Evolutionary conservation across 148 eudicot species (phyloP).

Genomic region (Amaranthus palmeri): DNA sequence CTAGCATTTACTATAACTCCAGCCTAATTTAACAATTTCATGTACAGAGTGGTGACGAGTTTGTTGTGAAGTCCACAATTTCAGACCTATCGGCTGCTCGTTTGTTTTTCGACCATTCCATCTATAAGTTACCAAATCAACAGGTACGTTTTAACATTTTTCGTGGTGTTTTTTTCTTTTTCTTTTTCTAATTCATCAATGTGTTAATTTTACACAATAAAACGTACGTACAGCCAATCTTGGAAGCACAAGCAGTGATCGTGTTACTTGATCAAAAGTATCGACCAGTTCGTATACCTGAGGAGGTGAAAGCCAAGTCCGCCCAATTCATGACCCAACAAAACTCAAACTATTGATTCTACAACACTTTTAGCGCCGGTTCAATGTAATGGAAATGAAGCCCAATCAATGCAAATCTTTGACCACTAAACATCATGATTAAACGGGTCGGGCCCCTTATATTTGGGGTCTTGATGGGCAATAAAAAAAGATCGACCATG

Average conservation of each 20-base stretch:
- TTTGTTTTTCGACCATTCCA: slow-evolving; percentile 58
- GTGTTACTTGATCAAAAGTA: slow-evolving; percentile 85
- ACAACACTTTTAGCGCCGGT: too few relatives aligned
- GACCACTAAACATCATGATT: too few relatives aligned
- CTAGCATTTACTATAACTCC: too few relatives aligned
- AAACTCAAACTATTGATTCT: slow-evolving; percentile 19
- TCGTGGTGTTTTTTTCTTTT: not conserved
- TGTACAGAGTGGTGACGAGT: slow-evolving; percentile 69
- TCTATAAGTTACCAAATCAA: slow-evolving; percentile 60
- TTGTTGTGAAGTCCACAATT: slow-evolving; percentile 58
- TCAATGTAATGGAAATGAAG: too few relatives aligned
- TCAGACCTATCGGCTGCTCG: slow-evolving; percentile 68
- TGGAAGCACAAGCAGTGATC: slow-evolving; percentile 75
- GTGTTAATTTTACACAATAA: not conserved
- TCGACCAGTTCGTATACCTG: slow-evolving; percentile 72
- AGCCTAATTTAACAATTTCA: not conserved
- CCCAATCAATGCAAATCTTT: too few relatives aligned
- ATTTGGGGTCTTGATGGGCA: too few relatives aligned
- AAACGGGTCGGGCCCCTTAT: too few relatives aligned
- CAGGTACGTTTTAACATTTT: slow-evolving; percentile 51
- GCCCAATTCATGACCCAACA: slow-evolving; percentile 42
- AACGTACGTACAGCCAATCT: slow-evolving; percentile 41
- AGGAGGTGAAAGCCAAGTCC: slow-evolving; percentile 50
- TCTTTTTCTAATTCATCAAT: not conserved
- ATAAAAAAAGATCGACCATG: too few relatives aligned